Percentiles rank a stretch among this genome's conserved stretches.
phyloP scores from a whole-genome alignment of 1,284 basidiomycete species.

The Sphaerobolus stellatus region DNA sequence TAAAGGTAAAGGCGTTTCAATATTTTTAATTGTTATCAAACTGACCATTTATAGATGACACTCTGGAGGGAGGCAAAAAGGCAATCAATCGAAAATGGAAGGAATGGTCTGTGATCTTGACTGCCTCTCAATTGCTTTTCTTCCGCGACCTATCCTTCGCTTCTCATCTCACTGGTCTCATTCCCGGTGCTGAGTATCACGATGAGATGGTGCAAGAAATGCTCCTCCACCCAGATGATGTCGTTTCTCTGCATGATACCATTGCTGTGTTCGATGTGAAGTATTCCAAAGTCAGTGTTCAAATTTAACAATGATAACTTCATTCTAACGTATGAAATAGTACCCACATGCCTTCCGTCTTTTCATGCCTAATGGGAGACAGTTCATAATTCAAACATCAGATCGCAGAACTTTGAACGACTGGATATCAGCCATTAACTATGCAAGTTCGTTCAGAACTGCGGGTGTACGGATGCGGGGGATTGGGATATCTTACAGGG shows the following conservation, averaged over 20 bases:
- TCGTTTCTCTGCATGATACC: slow-evolving; percentile 75
- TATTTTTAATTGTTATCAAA: not conserved
- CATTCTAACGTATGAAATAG: slow-evolving; percentile 35
- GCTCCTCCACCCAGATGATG: slow-evolving; percentile 83
- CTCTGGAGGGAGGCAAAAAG: slow-evolving; percentile 74
- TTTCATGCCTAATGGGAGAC: slow-evolving; percentile 71
- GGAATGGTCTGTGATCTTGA: slow-evolving; percentile 82
- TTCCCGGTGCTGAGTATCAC: slow-evolving; percentile 39
- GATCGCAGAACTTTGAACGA: slow-evolving; percentile 80
- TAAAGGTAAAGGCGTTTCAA: slow-evolving; percentile 47
- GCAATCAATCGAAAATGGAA: slow-evolving; percentile 84
- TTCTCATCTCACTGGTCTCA: slow-evolving; percentile 54
- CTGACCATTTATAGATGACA: slow-evolving; percentile 52
- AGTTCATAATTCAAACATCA: slow-evolving; percentile 78
- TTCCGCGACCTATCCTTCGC: slow-evolving; percentile 85
- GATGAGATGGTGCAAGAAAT: slow-evolving; percentile 51
- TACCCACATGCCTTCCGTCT: slow-evolving; percentile 78
- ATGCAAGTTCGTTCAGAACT: slow-evolving; percentile 89
- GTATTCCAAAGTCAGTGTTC: slow-evolving; percentile 63
- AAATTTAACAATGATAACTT: slow-evolving; percentile 7
- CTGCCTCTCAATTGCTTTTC: slow-evolving; percentile 88
- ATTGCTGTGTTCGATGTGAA: slow-evolving; percentile 79
- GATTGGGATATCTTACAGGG: slow-evolving; percentile 63
- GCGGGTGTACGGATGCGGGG: slow-evolving; percentile 84
- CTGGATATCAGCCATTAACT: slow-evolving; percentile 94